Percentiles rank a stretch among this genome's conserved stretches.
phyloP scores from a whole-genome alignment of 352 stramenopile genomes.

The Phytophthora megakarya region DNA sequence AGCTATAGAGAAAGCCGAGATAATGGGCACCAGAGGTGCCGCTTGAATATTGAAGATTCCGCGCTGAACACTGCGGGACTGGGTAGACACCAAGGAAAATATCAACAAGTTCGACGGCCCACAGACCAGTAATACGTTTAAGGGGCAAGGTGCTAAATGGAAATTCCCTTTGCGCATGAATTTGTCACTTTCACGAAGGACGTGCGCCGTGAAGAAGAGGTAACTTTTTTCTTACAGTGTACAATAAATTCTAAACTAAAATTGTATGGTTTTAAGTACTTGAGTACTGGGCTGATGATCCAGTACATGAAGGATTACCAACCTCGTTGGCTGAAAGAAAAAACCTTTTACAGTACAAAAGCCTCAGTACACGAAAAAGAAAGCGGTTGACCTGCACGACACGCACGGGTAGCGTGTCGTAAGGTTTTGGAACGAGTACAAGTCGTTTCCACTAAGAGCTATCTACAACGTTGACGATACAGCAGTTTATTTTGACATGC shows the following conservation, averaged over 20 bases:
- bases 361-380: too few relatives aligned
- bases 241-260: too few relatives aligned
- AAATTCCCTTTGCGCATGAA: constrained; percentile 3
- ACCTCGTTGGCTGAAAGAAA: not conserved
- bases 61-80: constrained; percentile 3
- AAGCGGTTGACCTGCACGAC: too few relatives aligned
- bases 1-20: not conserved
- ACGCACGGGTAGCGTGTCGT: too few relatives aligned
- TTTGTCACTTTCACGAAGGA: constrained; percentile 20
- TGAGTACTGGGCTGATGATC: constrained; percentile 13
- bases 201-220: constrained; percentile 6
- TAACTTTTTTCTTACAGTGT: too few relatives aligned
- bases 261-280: too few relatives aligned
- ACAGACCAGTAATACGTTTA: constrained; percentile 8
- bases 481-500: too few relatives aligned
- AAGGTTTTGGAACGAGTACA: too few relatives aligned
- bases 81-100: not conserved
- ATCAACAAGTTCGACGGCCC: not conserved
- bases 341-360: too few relatives aligned
- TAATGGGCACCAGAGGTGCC: not conserved
- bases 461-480: too few relatives aligned
- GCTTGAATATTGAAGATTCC: constrained; percentile 1
- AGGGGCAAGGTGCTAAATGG: constrained; percentile 8
- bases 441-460: too few relatives aligned
- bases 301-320: constrained; percentile 8